These are phyloP conservation scores for Colletotrichum lupini DNA, from an alignment of 2,329 filamentous ascomycete genomes.

Conservation along the genomic window DNA sequence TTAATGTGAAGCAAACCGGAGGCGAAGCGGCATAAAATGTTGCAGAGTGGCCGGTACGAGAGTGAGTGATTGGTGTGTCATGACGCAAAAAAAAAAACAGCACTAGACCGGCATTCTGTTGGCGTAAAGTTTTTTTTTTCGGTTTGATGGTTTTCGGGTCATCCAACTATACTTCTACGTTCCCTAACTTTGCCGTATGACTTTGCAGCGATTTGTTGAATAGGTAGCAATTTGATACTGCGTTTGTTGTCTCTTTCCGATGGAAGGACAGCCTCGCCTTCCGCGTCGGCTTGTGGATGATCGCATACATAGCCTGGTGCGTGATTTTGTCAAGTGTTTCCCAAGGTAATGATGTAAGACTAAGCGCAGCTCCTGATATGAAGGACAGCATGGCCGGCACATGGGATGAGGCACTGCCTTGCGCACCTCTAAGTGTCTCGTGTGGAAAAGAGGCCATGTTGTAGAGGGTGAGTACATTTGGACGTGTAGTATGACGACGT, in stretches of 20 bases:
- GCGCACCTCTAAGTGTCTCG: background rate
- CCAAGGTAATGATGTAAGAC: background rate
- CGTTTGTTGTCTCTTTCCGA: constrained; percentile 35
- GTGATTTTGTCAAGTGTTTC: constrained; percentile 12
- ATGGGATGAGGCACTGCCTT: background rate
- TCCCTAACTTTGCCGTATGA: constrained; percentile 30
- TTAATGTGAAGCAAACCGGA: constrained; percentile 46
- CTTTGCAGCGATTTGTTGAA: constrained; percentile 30
- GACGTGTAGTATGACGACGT: background rate
- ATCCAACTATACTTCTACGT: constrained; percentile 27
- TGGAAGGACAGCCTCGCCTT: constrained; percentile 35
- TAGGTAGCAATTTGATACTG: constrained; percentile 37
- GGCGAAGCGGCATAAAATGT: constrained; percentile 27
- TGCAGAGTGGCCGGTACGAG: constrained; percentile 1
- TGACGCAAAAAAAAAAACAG: constrained; percentile 27
- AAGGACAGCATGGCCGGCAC: background rate
- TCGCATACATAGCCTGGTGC: constrained; percentile 31
- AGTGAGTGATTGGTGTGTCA: constrained; percentile 20
- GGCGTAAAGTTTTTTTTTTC: constrained; percentile 11
- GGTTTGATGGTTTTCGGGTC: constrained; percentile 23
- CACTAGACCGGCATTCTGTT: constrained; percentile 29
- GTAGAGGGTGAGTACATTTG: background rate
- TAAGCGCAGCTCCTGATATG: background rate
- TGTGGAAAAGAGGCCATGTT: background rate
- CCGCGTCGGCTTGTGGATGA: constrained; percentile 33